phyloP scores from a whole-genome alignment of 2,329 filamentous ascomycete genomes.

The Cladophialophora chaetospira region DNA sequence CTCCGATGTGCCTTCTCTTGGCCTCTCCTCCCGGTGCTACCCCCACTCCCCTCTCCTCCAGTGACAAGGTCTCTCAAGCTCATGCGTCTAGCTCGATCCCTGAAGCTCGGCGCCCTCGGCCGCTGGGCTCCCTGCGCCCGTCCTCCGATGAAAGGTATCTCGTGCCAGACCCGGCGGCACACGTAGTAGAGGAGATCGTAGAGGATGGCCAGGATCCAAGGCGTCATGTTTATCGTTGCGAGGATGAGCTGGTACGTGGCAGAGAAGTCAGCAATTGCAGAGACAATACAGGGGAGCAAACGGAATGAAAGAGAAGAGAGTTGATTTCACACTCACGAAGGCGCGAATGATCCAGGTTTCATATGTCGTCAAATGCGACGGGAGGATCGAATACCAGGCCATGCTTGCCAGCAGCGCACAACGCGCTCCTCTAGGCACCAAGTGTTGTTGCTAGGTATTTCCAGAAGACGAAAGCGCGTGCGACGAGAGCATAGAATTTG shows the following conservation, averaged over 20 bases:
- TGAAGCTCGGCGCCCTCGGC: slow-evolving; percentile 64
- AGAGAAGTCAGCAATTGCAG: neutral
- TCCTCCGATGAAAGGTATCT: slow-evolving; percentile 63
- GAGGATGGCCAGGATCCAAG: slow-evolving; percentile 63
- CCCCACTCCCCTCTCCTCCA: neutral
- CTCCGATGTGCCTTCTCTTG: slow-evolving; percentile 3
- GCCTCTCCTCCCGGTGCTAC: neutral
- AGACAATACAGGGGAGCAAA: neutral
- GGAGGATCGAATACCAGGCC: slow-evolving; percentile 67
- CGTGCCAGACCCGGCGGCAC: slow-evolving; percentile 59
- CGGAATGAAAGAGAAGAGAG: neutral
- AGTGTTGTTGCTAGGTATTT: no score
- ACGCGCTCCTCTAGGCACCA: no score
- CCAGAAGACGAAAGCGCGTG: no score
- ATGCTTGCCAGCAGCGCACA: slow-evolving; percentile 42
- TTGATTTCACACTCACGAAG: slow-evolving; percentile 56
- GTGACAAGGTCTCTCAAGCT: slow-evolving; percentile 26
- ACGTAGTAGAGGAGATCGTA: slow-evolving; percentile 67
- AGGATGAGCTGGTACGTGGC: slow-evolving; percentile 57
- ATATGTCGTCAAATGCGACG: slow-evolving; percentile 56
- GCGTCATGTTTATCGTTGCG: slow-evolving; percentile 61
- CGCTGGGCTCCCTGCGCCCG: slow-evolving; percentile 60
- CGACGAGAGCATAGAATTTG: no score
- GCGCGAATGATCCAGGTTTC: slow-evolving; percentile 64
- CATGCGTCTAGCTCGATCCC: slow-evolving; percentile 41